Base-by-base conservation (phyloP, 768 basidiomycete species). In the Leccinellum albellum region DNA sequence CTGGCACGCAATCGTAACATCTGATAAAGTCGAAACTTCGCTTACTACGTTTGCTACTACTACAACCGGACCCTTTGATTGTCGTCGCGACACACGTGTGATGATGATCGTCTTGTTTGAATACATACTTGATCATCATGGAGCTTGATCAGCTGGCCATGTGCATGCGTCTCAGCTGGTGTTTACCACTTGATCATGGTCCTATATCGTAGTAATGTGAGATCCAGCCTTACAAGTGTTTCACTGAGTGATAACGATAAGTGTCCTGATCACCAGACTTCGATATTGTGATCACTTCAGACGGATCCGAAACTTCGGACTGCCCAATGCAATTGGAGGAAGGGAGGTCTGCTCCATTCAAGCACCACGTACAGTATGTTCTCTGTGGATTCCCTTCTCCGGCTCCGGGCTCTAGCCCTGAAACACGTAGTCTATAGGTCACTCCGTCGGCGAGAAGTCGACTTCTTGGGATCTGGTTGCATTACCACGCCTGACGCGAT, bases 401-500 rank as follows among this genome's bases (percentile, higher is more conserved):
- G n/a, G 37, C n/a, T 40, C n/a, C n/a, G n/a, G n/a, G n/a, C n/a
- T n/a, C n/a, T n/a, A n/a, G n/a, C n/a, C n/a, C n/a, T n/a, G n/a
- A n/a, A n/a, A n/a, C n/a, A n/a, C n/a, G n/a, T n/a, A n/a, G n/a
- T 12, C 37, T 40, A 17, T 7, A 24, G 23, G 23, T 13, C 35
- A 23, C 12, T 23, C 44, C 6, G 21, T 32, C 54, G 8, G 31
- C 26, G 13, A 40, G 53, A n/a, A 6, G 21, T 29, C 29, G 33
- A 46, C 24, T 8, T 57, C 48, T 54, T 50, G 20, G 40, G 32
- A 44, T 59, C 13, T 23, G 32, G 44, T 35, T 45, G 48, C 61
- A 48, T 31, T 17, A 54, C 53, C 45, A 58, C 50, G 17, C 45
- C 37, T 23, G 47, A 55, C 48, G 40, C 46, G 32, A 59, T 56